Evolutionary conservation across 805 yeast genomes (phyloP), one percentile per base, ranked within the genome.

Genomic region (Dipodascopsis tothii): DNA sequence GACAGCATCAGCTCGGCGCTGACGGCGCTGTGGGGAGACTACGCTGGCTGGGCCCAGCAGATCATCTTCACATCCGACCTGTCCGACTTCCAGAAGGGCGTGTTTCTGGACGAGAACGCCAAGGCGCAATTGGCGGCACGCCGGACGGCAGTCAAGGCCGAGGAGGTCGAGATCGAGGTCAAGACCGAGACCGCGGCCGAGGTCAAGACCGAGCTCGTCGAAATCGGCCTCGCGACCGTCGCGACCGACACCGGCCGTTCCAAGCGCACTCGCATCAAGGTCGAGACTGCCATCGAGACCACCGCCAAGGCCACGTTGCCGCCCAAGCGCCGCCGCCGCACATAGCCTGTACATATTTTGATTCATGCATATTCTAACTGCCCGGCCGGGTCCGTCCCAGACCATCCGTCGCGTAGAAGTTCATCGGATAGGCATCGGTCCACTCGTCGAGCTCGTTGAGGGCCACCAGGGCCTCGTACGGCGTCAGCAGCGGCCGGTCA

Each of bases 11-110:
- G 86, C 35, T 56, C 59, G 5, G 75, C 72, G 59, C 80, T 90
- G 60, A 69, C 72, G 36, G 69, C 70, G 0, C 65, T 79, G 35
- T 92, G 96, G 90, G 96, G 96, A 0, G 75, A 74, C 1, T 83
- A 82, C 60, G 96, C 98, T 1, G 98, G 98, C 0, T 92, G 98
- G 98, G 97, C 97, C 0, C 98, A 90, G 9, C 14, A 25, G 30
- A 25, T 25, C 14, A 25, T 25, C 30, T 25, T 25, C 14, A 14
- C 30, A 9, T 25, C 30, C 30, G 30, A 25, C 14, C 14, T 25
- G 14, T 25, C 30, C 14, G 30, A 25, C 30, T 25, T 25, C 14
- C 30, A 25, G 30, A 14, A 25, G 14, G 14, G 14, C 30, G 14
- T 9, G 30, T 9, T 25, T 25, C 30, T 25, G n/a, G n/a, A n/a